Evolutionary conservation across 768 basidiomycete species (phyloP).

Genomic region (Porphyrellus cyaneotinctus): DNA sequence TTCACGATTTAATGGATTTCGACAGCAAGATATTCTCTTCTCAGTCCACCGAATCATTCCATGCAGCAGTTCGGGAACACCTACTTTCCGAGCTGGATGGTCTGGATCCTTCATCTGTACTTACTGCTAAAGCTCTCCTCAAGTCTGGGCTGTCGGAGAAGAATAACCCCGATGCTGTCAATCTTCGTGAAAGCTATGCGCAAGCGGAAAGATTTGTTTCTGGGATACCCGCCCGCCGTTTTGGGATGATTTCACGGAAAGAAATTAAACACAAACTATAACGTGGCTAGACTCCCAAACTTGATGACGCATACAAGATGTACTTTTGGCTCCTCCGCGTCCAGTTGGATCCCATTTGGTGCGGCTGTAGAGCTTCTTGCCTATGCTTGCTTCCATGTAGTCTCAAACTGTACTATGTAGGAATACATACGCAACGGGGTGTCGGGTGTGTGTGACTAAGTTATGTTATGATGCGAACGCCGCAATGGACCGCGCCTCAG

Average conservation of each 20-base stretch:
- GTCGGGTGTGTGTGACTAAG: too few relatives aligned
- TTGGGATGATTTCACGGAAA: conserved; percentile 53
- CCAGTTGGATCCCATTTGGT: background rate
- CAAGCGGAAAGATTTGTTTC: conserved; percentile 64
- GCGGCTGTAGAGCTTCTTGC: background rate
- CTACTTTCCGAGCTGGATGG: conserved; percentile 53
- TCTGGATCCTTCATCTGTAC: conserved; percentile 52
- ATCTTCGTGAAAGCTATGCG: conserved; percentile 66
- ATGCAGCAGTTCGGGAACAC: conserved; percentile 45
- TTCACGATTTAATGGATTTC: conserved; percentile 2
- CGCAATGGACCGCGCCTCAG: too few relatives aligned
- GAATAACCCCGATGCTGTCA: conserved; percentile 60
- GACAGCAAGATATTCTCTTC: conserved; percentile 56
- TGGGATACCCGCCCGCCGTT: conserved; percentile 52
- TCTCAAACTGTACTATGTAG: background rate
- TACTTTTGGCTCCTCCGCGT: background rate
- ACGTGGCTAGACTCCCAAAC: background rate
- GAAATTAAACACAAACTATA: conserved; percentile 66
- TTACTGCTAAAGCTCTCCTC: conserved; percentile 52
- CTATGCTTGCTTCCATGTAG: background rate
- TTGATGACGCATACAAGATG: too few relatives aligned
- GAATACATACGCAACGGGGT: too few relatives aligned
- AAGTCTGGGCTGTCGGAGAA: conserved; percentile 54
- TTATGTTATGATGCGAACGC: too few relatives aligned
- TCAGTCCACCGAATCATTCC: conserved; percentile 50